Base-by-base conservation (phyloP, 2,329 filamentous ascomycete genomes). In the Westerdykella ornata region DNA sequence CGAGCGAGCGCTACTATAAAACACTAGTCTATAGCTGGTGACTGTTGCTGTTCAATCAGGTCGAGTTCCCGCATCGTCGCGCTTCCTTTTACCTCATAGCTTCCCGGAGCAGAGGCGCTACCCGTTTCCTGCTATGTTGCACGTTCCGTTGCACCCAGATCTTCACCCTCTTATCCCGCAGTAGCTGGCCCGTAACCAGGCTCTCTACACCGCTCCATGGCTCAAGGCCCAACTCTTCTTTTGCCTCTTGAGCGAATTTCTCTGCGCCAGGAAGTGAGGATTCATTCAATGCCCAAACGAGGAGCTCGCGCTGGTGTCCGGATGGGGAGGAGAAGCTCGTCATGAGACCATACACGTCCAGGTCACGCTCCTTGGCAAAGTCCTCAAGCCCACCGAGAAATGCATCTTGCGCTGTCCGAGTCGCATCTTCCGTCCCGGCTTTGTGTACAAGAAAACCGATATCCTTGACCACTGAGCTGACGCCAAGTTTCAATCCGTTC, bases 261-360 rank as follows among this genome's bases (percentile, higher is more conserved):
- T 73, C 67, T 13, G 75, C 75, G 1, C 76, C 77, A 3, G 62
- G 53, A 0, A 68, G 67, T 0, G 74, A 81, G 3, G 61, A 59
- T 1, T 72, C 66, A 18, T 70, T 75, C 1, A 78, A 55, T 0
- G 75, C 81, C 77, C 82, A 84, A 0, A 89, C 66, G 5, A 90
- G 65, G 29, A 88, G 59, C 56, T 92, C 78, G 38, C 86, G 70
- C 48, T 71, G 69, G 46, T 88, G 86, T 13, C 68, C 57, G 0
- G 72, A 68, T 3, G 68, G 60, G 16, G 73, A 70, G 15, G 72
- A 78, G 30, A 33, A 33, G n/a, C 78, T 78, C 1, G 85, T 87
- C 81, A 89, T 85, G 41, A 89, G 68, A 8, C 72, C 73, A 7
- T 75, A 76, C 8, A 89, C 57, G 42, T 82, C 78, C n/a, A 89